These are phyloP conservation scores for Przewalskia tangutica DNA, from an alignment of 257 asterid genomes.

Conservation along the genomic window DNA sequence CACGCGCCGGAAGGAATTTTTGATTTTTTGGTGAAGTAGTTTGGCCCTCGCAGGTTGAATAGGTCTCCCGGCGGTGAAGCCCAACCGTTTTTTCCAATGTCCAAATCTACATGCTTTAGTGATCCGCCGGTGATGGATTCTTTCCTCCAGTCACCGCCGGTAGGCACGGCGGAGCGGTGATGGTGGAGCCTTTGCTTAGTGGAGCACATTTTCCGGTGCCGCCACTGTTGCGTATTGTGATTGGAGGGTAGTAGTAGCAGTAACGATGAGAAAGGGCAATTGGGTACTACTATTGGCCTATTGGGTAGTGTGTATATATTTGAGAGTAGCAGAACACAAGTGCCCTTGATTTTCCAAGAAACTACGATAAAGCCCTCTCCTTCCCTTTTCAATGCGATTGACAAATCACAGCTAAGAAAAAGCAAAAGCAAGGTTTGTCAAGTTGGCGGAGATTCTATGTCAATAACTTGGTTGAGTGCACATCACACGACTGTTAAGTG, in stretches of 20 bases:
- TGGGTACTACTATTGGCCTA: background rate
- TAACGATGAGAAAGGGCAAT: background rate
- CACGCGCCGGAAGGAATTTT: slow-evolving; percentile 59
- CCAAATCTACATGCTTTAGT: slow-evolving; percentile 61
- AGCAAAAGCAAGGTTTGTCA: too few relatives aligned
- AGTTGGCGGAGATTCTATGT: too few relatives aligned
- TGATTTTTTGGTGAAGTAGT: slow-evolving; percentile 51
- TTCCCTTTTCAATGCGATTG: background rate
- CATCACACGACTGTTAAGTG: too few relatives aligned
- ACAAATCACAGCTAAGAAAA: background rate
- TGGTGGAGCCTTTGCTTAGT: slow-evolving; percentile 26
- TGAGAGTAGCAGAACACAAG: background rate
- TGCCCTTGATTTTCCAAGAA: background rate
- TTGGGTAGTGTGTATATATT: background rate
- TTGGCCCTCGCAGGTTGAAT: slow-evolving; percentile 66
- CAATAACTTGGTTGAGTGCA: too few relatives aligned
- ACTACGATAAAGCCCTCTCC: background rate
- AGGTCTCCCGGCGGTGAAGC: slow-evolving; percentile 85
- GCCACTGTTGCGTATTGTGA: background rate
- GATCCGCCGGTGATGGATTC: slow-evolving; percentile 72
- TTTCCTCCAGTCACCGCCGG: slow-evolving; percentile 43
- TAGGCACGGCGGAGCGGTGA: background rate
- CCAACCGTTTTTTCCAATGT: slow-evolving; percentile 83
- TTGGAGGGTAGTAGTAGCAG: background rate
- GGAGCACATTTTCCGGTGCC: slow-evolving; percentile 31